Evolutionary conservation across 2,329 filamentous ascomycete species (phyloP).

Genomic region (Botrytis hyacinthi): DNA sequence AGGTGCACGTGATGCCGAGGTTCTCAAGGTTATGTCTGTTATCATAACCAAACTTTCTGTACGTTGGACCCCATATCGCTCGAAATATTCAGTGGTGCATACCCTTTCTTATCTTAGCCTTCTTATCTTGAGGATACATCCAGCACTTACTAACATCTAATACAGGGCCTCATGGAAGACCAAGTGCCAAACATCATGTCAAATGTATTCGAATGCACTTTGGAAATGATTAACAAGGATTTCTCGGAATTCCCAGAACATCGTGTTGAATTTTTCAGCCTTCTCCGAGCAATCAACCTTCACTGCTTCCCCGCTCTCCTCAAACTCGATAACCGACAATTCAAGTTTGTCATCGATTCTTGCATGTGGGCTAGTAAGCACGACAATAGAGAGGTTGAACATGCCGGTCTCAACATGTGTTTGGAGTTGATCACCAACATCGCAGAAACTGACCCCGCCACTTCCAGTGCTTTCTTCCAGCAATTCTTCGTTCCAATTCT

Average conservation of each 20-base stretch:
- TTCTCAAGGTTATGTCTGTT: conserved; percentile 94
- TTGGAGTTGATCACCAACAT: conserved; percentile 97
- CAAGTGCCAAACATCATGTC: conserved; percentile 98
- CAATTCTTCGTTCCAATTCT: conserved; percentile 95
- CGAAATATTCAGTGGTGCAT: conserved; percentile 48
- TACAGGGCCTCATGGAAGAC: conserved; percentile 89
- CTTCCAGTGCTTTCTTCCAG: conserved; percentile 94
- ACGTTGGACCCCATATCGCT: conserved; percentile 56
- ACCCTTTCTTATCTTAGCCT: conserved; percentile 28
- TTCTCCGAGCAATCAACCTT: conserved; percentile 91
- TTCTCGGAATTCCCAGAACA: conserved; percentile 99
- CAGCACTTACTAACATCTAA: conserved; percentile 36
- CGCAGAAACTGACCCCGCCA: conserved; percentile 81
- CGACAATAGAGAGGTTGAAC: conserved; percentile 96
- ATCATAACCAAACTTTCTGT: conserved; percentile 96
- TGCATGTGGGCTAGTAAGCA: conserved; percentile 99
- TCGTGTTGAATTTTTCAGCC: conserved; percentile 98
- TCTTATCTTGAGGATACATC: conserved; percentile 13
- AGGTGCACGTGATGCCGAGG: conserved; percentile 92
- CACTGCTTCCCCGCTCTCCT: conserved; percentile 94
- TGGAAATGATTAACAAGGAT: conserved; percentile 99
- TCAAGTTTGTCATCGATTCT: conserved; percentile 99
- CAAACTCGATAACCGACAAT: conserved; percentile 91
- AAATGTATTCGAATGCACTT: conserved; percentile 95
- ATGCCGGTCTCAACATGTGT: conserved; percentile 96